Evolutionary conservation across 2,329 filamentous ascomycete genomes (phyloP).

Genomic region (Teratosphaeria gauchensis): DNA sequence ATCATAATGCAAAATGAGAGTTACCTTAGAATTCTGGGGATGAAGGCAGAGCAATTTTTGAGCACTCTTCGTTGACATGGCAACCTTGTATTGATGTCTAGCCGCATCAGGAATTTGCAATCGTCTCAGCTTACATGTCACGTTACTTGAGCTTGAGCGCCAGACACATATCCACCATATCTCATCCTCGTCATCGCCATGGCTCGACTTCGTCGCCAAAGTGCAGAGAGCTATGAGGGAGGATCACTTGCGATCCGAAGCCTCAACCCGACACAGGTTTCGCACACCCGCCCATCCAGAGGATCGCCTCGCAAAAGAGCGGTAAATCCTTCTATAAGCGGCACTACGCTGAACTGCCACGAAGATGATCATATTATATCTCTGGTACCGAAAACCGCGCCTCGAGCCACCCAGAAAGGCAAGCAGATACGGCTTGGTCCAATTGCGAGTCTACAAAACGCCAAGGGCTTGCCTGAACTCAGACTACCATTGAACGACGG

Average conservation of each 20-base stretch:
- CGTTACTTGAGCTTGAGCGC: not conserved
- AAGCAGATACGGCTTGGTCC: conserved; percentile 6
- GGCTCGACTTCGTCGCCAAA: conserved; percentile 2
- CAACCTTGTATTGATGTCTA: not conserved
- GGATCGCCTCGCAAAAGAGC: not conserved
- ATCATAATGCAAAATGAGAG: too few relatives aligned
- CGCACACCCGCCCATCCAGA: not conserved
- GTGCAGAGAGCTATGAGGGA: not conserved
- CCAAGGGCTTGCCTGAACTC: not conserved
- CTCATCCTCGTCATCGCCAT: not conserved
- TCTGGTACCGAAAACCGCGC: not conserved
- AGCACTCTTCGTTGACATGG: not conserved
- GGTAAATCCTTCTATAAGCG: not conserved
- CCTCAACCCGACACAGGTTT: not conserved
- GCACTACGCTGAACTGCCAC: not conserved
- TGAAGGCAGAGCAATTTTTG: too few relatives aligned
- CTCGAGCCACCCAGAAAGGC: not conserved
- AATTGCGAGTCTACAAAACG: not conserved
- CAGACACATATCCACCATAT: not conserved
- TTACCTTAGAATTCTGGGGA: too few relatives aligned
- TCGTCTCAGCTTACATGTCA: not conserved
- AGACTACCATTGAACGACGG: not conserved
- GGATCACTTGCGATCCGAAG: not conserved
- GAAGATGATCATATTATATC: not conserved
- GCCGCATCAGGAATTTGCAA: not conserved